Percentiles rank a stretch among this genome's conserved stretches.
phyloP scores from a whole-genome alignment of 768 basidiomycete species.

The Lentinula boryana region DNA sequence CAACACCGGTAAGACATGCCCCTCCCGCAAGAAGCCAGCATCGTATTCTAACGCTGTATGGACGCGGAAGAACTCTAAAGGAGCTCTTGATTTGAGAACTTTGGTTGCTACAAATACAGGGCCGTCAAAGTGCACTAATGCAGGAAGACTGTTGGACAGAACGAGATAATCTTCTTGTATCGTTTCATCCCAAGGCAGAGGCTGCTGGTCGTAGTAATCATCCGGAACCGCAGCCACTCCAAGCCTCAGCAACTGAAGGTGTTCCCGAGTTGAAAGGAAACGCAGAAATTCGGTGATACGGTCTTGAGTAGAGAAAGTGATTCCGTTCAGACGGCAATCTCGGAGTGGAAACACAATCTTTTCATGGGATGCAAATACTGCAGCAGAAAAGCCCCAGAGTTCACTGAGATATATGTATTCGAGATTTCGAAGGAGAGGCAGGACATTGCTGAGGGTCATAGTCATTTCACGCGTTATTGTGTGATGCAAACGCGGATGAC shows the following conservation, averaged over 20 bases:
- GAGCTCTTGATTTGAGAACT: neutral
- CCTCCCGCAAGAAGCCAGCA: neutral
- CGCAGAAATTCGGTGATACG: neutral
- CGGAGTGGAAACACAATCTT: neutral
- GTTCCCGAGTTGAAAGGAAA: neutral
- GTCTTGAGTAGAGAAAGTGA: neutral
- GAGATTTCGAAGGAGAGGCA: neutral
- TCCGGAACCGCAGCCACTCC: neutral
- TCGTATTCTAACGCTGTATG: neutral
- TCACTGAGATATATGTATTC: neutral
- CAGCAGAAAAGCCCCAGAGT: conserved; percentile 1
- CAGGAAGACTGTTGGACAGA: neutral
- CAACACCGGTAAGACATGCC: neutral
- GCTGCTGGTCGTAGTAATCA: neutral
- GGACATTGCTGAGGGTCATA: neutral
- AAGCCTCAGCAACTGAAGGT: neutral
- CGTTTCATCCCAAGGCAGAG: neutral
- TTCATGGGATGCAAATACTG: neutral
- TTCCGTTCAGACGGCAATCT: neutral
- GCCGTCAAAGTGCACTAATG: neutral
- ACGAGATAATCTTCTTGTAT: neutral
- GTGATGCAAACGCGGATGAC: neutral
- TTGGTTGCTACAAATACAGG: neutral
- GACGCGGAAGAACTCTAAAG: neutral
- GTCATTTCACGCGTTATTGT: neutral